Conservation (phyloP, 129 eudicot genomes). For the Helianthus tuberosus region DNA sequence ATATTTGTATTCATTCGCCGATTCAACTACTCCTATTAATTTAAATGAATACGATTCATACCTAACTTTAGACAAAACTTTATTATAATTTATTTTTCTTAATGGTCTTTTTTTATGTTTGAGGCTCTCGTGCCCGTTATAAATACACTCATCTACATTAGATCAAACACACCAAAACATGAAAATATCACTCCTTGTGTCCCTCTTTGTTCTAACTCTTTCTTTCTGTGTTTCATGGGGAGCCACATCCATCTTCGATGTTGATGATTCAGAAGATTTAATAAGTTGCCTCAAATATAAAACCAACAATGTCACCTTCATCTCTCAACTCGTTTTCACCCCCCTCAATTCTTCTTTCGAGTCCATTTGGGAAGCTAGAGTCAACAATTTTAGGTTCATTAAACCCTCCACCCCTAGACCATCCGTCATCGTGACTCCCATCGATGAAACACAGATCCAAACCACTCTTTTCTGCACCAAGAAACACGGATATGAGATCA, state of each 20-base stretch:
- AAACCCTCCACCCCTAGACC: constrained; percentile 6
- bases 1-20: no score
- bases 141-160: no score
- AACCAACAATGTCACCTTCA: not conserved
- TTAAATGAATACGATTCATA: no score
- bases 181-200: not conserved
- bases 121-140: no score
- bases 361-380: constrained; percentile 4
- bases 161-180: not conserved
- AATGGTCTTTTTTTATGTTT: no score
- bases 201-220: not conserved
- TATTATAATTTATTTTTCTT: no score
- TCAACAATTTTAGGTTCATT: constrained; percentile 2
- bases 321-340: constrained; percentile 17
- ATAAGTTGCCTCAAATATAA: not conserved
- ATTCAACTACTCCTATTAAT: no score
- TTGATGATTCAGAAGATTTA: not conserved
- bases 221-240: not conserved
- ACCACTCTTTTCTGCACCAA: constrained; percentile 6
- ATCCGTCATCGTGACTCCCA: not conserved
- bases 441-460: not conserved
- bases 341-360: constrained; percentile 4
- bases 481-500: constrained; percentile 14
- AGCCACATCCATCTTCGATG: not conserved
- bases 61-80: no score